phyloP scores from a whole-genome alignment of 2,329 filamentous ascomycete genomes.

The Beauveria rudraprayagi region DNA sequence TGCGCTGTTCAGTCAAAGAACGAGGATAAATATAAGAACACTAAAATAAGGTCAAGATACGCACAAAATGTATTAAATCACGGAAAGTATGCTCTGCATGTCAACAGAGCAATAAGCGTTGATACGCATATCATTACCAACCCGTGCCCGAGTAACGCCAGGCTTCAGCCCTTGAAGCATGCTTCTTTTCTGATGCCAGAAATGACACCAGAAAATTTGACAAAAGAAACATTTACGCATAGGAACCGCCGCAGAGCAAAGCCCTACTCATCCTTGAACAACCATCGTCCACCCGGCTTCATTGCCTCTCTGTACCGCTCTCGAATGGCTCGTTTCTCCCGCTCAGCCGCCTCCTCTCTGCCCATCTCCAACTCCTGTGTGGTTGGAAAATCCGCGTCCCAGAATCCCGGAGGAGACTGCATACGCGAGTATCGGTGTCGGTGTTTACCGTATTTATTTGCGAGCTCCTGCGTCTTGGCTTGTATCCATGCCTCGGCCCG shows the following conservation, averaged over 20 bases:
- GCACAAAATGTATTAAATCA: too few relatives aligned
- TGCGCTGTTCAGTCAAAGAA: too few relatives aligned
- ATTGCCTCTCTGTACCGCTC: slow-evolving; percentile 77
- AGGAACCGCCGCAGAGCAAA: neutral
- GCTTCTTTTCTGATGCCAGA: neutral
- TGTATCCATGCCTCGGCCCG: slow-evolving; percentile 61
- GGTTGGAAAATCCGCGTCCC: slow-evolving; percentile 79
- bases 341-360: slow-evolving; percentile 53
- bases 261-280: slow-evolving; percentile 69
- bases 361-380: slow-evolving; percentile 73
- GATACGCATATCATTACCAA: neutral
- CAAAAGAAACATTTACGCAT: neutral
- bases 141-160: neutral
- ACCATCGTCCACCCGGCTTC: slow-evolving; percentile 65
- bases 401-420: slow-evolving; percentile 76
- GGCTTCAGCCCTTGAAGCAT: slow-evolving; percentile 6
- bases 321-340: slow-evolving; percentile 57
- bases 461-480: slow-evolving; percentile 64
- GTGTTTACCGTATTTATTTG: slow-evolving; percentile 71
- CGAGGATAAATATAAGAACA: too few relatives aligned
- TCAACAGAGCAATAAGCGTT: neutral
- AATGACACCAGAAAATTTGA: neutral
- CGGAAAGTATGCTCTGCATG: neutral
- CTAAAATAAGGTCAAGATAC: too few relatives aligned
- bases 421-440: slow-evolving; percentile 64